phyloP scores from a whole-genome alignment of 2,329 filamentous ascomycete species.

The Alternaria infectoria region DNA sequence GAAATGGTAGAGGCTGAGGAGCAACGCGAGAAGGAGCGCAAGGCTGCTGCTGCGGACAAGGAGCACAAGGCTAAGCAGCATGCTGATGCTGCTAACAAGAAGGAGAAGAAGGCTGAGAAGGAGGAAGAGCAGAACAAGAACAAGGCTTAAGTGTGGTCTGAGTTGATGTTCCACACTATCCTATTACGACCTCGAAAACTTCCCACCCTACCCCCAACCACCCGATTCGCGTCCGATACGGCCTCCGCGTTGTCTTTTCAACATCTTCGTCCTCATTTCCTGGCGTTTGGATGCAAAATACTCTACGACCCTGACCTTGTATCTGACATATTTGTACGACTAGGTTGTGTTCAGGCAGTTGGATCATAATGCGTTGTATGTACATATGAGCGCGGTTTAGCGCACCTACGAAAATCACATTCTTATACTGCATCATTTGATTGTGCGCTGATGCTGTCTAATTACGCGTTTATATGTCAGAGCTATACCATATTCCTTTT shows the following conservation, averaged over 20 bases:
- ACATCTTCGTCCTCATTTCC: conserved; percentile 12
- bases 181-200: neutral
- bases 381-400: neutral
- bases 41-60: conserved; percentile 32
- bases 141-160: conserved; percentile 5
- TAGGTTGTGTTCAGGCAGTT: conserved; percentile 12
- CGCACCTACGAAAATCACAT: neutral
- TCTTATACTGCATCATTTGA: neutral
- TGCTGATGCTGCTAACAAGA: conserved; percentile 29
- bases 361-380: conserved; percentile 4
- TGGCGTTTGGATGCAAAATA: conserved; percentile 24
- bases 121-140: conserved; percentile 30
- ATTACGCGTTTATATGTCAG: neutral
- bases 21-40: conserved; percentile 61
- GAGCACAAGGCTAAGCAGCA: conserved; percentile 24
- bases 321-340: conserved; percentile 19
- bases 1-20: conserved; percentile 87
- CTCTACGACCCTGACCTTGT: neutral
- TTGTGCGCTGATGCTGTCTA: neutral
- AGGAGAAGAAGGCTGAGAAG: conserved; percentile 24
- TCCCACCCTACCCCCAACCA: neutral
- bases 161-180: no score
- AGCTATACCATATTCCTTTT: neutral
- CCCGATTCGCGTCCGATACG: neutral
- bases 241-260: neutral